A percentile compares a stretch with the other conserved stretches of the same genome.
These are phyloP conservation scores for Cruciata laevipes DNA, from an alignment of 257 asterid genomes.

Conservation along the genomic window DNA sequence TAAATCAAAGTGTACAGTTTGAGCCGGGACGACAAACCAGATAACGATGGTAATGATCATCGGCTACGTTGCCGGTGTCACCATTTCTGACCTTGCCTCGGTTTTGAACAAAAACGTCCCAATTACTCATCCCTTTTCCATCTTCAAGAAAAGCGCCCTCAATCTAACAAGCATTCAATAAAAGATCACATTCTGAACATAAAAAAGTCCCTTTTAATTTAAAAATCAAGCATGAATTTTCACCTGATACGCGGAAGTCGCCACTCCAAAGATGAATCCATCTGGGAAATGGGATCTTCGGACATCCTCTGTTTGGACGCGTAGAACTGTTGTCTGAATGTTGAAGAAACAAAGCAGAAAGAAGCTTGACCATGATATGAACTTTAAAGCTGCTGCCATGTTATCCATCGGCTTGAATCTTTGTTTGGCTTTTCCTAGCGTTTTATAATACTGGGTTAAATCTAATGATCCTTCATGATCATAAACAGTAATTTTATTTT, in stretches of 20 bases:
- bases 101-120: slow-evolving; percentile 53
- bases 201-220: background rate
- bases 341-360: background rate
- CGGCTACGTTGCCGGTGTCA: slow-evolving; percentile 52
- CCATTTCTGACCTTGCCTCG: slow-evolving; percentile 49
- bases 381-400: background rate
- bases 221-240: no score
- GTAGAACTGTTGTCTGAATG: slow-evolving; percentile 10
- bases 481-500: background rate
- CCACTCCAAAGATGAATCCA: slow-evolving; percentile 69
- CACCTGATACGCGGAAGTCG: slow-evolving; percentile 74
- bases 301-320: slow-evolving; percentile 18
- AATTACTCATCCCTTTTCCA: slow-evolving; percentile 59
- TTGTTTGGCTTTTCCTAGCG: background rate
- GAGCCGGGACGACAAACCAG: slow-evolving; percentile 31
- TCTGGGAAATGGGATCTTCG: slow-evolving; percentile 49
- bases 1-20: background rate
- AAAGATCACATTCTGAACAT: background rate
- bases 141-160: slow-evolving; percentile 75
- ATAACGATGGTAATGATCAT: slow-evolving; percentile 76
- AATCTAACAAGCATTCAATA: slow-evolving; percentile 29
- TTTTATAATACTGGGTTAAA: background rate
- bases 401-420: background rate
- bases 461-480: background rate
- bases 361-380: background rate